A percentile compares a stretch with the other conserved stretches of the same genome.
Conservation (phyloP, 2,329 filamentous ascomycete species). For the Uncinocarpus reesii region DNA sequence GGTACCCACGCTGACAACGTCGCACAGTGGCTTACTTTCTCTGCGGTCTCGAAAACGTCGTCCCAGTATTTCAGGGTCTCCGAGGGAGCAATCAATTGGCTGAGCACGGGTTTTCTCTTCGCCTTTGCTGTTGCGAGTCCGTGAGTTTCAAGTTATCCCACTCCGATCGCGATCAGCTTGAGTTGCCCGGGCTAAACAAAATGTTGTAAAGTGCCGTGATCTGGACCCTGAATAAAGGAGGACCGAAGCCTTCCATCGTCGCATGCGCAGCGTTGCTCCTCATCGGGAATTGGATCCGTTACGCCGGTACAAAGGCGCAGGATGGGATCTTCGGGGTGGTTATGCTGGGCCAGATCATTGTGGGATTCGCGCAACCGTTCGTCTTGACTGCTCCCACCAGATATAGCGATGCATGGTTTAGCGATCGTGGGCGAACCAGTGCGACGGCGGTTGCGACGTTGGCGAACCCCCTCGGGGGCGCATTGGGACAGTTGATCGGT, state of each 20-base stretch:
- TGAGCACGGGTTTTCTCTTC: slow-evolving; percentile 79
- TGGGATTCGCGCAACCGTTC: slow-evolving; percentile 83
- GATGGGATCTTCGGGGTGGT: slow-evolving; percentile 61
- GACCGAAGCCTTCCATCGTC: slow-evolving; percentile 69
- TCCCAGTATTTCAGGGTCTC: slow-evolving; percentile 65
- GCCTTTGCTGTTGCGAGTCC: slow-evolving; percentile 67
- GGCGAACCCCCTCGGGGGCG: slow-evolving; percentile 82
- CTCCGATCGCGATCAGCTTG: neutral
- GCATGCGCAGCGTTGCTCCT: slow-evolving; percentile 62
- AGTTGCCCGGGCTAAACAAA: neutral
- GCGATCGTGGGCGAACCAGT: slow-evolving; percentile 66
- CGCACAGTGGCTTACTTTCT: slow-evolving; percentile 77
- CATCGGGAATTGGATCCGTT: slow-evolving; percentile 83
- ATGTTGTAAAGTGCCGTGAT: slow-evolving; percentile 48
- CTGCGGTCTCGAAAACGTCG: slow-evolving; percentile 65
- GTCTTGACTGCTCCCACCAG: slow-evolving; percentile 78
- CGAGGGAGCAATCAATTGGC: slow-evolving; percentile 79
- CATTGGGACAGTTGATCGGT: slow-evolving; percentile 75
- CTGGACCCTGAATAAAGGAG: slow-evolving; percentile 62
- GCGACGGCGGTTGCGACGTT: slow-evolving; percentile 78
- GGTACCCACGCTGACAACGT: neutral
- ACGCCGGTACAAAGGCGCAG: slow-evolving; percentile 53
- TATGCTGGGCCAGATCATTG: slow-evolving; percentile 86
- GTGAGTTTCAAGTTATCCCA: slow-evolving; percentile 25
- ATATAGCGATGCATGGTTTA: slow-evolving; percentile 94